phyloP scores from a whole-genome alignment of 73 alveolate genomes.

The Tetrahymena borealis region DNA sequence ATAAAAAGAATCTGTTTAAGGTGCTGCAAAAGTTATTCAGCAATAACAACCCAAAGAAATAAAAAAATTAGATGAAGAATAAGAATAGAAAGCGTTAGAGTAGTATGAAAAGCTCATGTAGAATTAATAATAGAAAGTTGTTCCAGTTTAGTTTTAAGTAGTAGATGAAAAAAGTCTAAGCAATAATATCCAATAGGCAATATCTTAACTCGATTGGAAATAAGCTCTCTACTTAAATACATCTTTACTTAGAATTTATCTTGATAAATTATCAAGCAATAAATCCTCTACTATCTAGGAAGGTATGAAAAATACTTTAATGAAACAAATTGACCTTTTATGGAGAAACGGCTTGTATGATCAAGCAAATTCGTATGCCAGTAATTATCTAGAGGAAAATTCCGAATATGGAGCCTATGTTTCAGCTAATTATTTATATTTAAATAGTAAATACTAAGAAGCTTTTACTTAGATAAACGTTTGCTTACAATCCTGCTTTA shows the following conservation, averaged over 20 bases:
- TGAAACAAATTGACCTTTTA: not conserved
- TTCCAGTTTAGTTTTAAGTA: not conserved
- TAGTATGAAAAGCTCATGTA: not conserved
- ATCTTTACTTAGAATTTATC: not conserved
- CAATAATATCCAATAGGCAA: not conserved
- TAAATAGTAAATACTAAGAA: not conserved
- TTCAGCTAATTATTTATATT: not conserved
- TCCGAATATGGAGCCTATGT: not conserved
- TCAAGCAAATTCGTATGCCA: not conserved
- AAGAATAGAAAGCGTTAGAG: not conserved
- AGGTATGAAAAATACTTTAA: not conserved
- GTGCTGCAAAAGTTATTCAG: not conserved
- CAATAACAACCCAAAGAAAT: not conserved
- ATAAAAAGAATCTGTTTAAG: not conserved
- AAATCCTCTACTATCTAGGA: not conserved
- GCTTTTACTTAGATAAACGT: not conserved
- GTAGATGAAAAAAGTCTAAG: not conserved
- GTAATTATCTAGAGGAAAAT: not conserved
- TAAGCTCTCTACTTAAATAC: not conserved
- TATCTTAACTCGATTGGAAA: not conserved
- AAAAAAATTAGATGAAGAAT: not conserved
- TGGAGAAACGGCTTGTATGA: not conserved
- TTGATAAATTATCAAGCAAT: not conserved
- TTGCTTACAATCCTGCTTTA: not conserved
- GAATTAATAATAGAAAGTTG: not conserved